Evolutionary conservation across 306 rosid genomes (phyloP).

Genomic region (Lathyrus sativus): DNA sequence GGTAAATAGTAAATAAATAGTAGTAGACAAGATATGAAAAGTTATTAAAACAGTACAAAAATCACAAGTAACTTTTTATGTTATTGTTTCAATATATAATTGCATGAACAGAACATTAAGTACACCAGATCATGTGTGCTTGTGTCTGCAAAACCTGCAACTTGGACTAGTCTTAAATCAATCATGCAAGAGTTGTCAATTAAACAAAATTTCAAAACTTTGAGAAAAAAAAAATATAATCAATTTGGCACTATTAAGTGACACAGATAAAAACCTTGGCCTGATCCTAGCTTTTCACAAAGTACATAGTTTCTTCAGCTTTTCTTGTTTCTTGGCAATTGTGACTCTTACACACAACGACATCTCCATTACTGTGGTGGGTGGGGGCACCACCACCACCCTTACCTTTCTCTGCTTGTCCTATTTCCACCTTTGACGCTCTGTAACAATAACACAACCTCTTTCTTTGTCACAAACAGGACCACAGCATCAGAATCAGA

Average conservation of each 20-base stretch:
- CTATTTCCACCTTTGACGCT: slow-evolving; percentile 34
- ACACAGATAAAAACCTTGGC: slow-evolving; percentile 33
- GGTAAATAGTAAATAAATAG: no score
- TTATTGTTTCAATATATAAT: no score
- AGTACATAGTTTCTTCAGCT: slow-evolving; percentile 41
- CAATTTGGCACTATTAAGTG: slow-evolving; percentile 39
- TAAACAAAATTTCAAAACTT: slow-evolving; percentile 18
- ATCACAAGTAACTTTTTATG: no score
- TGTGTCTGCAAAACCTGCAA: slow-evolving; percentile 24
- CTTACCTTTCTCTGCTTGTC: slow-evolving; percentile 24
- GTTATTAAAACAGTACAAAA: no score
- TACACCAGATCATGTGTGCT: slow-evolving; percentile 20
- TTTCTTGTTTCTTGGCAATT: slow-evolving; percentile 44
- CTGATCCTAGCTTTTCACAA: slow-evolving; percentile 26
- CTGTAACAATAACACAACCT: slow-evolving; percentile 6
- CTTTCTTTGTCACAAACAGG: slow-evolving; percentile 42
- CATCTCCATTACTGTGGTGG: slow-evolving; percentile 41
- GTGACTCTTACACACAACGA: slow-evolving; percentile 41
- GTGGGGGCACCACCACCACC: slow-evolving; percentile 42
- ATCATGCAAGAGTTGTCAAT: slow-evolving; percentile 38
- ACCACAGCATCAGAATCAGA: slow-evolving; percentile 23
- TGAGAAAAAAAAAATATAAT: slow-evolving; percentile 2
- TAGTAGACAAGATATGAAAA: no score
- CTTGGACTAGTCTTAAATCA: slow-evolving; percentile 30
- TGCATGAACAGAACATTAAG: slow-evolving; percentile 23